Evolutionary conservation across 140 eudicot genomes (phyloP).

Genomic region (Artemisia princeps): DNA sequence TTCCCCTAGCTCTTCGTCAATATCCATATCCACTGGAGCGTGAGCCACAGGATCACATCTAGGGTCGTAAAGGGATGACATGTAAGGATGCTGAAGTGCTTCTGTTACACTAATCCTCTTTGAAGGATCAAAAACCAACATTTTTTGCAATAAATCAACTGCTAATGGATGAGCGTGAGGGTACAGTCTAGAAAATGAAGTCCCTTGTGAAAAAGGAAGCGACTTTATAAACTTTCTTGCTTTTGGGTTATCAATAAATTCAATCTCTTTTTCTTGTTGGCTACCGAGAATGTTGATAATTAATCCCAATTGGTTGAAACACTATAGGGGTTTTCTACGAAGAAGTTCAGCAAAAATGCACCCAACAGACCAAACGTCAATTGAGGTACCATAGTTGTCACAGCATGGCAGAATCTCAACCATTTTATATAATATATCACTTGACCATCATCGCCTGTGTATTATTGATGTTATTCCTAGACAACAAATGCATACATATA

Average conservation of each 20-base stretch:
- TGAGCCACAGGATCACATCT: constrained; percentile 56
- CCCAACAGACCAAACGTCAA: constrained; percentile 88
- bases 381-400: constrained; percentile 80
- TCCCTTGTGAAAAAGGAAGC: constrained; percentile 65
- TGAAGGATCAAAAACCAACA: constrained; percentile 81
- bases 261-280: constrained; percentile 63
- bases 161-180: constrained; percentile 78
- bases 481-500: too few relatives aligned
- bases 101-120: constrained; percentile 80
- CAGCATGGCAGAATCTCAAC: constrained; percentile 76
- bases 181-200: constrained; percentile 51
- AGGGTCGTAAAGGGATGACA: constrained; percentile 76
- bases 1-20: constrained; percentile 74
- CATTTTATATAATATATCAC: too few relatives aligned
- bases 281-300: constrained; percentile 80
- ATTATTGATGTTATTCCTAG: too few relatives aligned
- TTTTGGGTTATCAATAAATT: constrained; percentile 78
- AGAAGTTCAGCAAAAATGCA: constrained; percentile 92
- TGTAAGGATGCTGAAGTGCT: constrained; percentile 85
- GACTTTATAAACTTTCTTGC: constrained; percentile 63
- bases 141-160: constrained; percentile 71
- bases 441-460: too few relatives aligned
- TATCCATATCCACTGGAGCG: constrained; percentile 70
- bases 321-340: constrained; percentile 73
- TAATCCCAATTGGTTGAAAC: constrained; percentile 72